phyloP scores from a whole-genome alignment of 768 basidiomycete species.

The Boletus tylopilopsis region DNA sequence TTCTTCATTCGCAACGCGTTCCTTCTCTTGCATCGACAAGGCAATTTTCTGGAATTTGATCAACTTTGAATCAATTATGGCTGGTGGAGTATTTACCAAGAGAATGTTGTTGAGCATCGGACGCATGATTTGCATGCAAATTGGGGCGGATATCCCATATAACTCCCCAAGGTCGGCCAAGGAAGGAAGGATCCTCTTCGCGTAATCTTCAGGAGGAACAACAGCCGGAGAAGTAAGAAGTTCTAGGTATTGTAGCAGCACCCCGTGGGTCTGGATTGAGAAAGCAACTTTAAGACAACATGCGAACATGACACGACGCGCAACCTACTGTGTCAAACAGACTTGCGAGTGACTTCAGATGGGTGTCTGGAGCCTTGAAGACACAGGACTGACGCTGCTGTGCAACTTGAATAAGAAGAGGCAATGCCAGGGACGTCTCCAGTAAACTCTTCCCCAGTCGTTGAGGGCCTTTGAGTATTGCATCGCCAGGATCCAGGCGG shows the following conservation, averaged over 20 bases:
- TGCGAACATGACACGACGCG: slow-evolving; percentile 11
- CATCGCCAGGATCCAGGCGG: slow-evolving; percentile 62
- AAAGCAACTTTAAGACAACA: slow-evolving; percentile 20
- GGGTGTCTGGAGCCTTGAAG: slow-evolving; percentile 65
- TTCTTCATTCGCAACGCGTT: slow-evolving; percentile 66
- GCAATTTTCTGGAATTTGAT: slow-evolving; percentile 47
- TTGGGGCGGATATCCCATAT: slow-evolving; percentile 79
- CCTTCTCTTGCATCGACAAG: slow-evolving; percentile 62
- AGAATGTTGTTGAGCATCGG: slow-evolving; percentile 68
- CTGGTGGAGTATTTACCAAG: slow-evolving; percentile 41
- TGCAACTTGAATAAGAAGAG: slow-evolving; percentile 87
- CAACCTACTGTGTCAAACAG: slow-evolving; percentile 82
- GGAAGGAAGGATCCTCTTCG: slow-evolving; percentile 68
- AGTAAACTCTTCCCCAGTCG: slow-evolving; percentile 63
- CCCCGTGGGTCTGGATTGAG: slow-evolving; percentile 73
- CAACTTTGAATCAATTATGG: slow-evolving; percentile 4
- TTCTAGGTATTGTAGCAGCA: slow-evolving; percentile 89
- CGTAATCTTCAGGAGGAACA: slow-evolving; percentile 68
- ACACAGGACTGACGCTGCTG: slow-evolving; percentile 88
- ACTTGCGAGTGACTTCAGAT: slow-evolving; percentile 82
- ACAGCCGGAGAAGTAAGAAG: slow-evolving; percentile 73
- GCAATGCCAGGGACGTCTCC: slow-evolving; percentile 74
- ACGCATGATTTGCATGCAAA: slow-evolving; percentile 93
- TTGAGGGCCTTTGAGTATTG: slow-evolving; percentile 59
- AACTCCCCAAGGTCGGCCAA: slow-evolving; percentile 66